A percentile compares a stretch with the other conserved stretches of the same genome.
Conservation (phyloP, 176 grass and related monocot species). For the Saccharum spontaneum region DNA sequence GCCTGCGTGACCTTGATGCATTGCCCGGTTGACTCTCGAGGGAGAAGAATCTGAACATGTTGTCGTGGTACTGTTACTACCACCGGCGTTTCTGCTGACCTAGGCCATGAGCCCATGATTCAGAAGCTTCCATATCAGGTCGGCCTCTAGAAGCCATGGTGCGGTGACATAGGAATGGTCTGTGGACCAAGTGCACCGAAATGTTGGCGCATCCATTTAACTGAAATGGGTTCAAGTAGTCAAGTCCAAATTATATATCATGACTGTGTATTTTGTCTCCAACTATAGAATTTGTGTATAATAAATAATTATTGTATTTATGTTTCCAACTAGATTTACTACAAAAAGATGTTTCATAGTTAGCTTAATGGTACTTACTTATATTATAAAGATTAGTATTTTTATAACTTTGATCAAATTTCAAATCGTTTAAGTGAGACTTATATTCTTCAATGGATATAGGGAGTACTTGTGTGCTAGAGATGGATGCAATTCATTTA, state of each 20-base stretch:
- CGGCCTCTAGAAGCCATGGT: conserved; percentile 3
- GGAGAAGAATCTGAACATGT: not conserved
- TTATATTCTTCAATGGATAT: too few species aligned
- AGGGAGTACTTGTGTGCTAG: not conserved
- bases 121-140: not conserved
- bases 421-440: too few species aligned
- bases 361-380: not conserved
- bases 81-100: not conserved
- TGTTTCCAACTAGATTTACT: not conserved
- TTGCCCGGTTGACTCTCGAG: conserved; percentile 2
- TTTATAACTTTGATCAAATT: too few species aligned
- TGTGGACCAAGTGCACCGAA: not conserved
- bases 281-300: not conserved
- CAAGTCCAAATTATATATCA: not conserved
- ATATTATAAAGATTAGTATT: too few species aligned
- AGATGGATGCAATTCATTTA: not conserved
- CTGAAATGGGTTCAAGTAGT: not conserved
- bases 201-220: not conserved
- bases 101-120: not conserved
- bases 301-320: too few species aligned
- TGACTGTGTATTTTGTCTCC: not conserved
- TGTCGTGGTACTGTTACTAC: not conserved
- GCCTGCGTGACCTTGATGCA: not conserved
- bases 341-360: not conserved
- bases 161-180: not conserved